Evolutionary conservation across 2,329 filamentous ascomycete genomes (phyloP), one percentile per base, ranked within the genome.

Genomic region (Helicocarpus griseus): DNA sequence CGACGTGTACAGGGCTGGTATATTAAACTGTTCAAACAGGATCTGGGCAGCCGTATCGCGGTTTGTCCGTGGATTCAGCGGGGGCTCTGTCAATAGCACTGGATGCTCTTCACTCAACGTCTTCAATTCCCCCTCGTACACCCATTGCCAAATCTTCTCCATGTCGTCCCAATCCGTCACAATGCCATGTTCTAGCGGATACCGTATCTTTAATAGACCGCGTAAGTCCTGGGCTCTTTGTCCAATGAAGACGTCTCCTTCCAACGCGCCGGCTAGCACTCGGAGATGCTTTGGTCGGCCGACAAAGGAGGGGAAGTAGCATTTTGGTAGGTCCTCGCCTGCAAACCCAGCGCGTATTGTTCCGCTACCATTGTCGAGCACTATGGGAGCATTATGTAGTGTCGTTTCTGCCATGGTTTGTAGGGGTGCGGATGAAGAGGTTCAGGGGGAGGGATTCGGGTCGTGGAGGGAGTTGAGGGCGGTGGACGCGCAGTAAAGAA

Each of bases 141-240:
- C 89, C 65, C 95, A 93, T 63, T 94, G 87, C 93, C 93, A 98
- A 72, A 98, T 98, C 74, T 89, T 84, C 76, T 98, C 93, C 93
- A 98, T 98, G 66, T 98, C 93, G 67, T 97, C 93, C 93, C 93
- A 98, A 71, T 98, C 89, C 60, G 93, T 98, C 57, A 98, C 93
- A 63, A 98, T 94, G 61, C 93, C 93, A 69, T 98, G 93, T 73
- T 97, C 93, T 51, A 98, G 75, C 41, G 93, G 93, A 68, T 97
- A 97, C 58, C 83, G 80, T 62, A 98, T 96, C 79, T 97, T 98
- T 61, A 98, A 78, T 55, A 98, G 75, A 2, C 93, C 93, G 64
- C 91, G 83, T 63, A 95, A 78, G 65, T 97, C 90, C 61, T 89
- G 87, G 54, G 91, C 90, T 69, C 89, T 85, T 62, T 90, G 85